Conservation (phyloP, 208 protist genomes). For the Wallacemonas collosoma region DNA sequence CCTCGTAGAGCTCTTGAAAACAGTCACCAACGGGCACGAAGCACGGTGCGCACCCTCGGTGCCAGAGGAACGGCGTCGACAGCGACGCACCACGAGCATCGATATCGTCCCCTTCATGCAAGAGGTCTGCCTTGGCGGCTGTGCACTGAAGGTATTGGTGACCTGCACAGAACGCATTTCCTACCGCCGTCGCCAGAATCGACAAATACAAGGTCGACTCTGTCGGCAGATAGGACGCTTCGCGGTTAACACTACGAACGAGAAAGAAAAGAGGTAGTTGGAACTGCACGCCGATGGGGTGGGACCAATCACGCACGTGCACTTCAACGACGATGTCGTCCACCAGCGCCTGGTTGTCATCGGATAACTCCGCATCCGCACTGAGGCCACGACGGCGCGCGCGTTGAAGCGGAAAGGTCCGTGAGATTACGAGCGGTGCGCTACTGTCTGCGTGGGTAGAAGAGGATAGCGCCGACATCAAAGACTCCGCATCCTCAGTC, state of each 20-base stretch:
- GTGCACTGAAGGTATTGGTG: conserved; percentile 22
- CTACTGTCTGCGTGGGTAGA: not conserved
- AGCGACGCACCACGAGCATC: not conserved
- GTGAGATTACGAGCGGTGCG: conserved; percentile 4
- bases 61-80: conserved; percentile 54
- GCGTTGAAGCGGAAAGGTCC: not conserved
- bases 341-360: not conserved
- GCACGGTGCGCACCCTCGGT: conserved; percentile 59
- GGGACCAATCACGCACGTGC: conserved; percentile 51
- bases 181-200: conserved; percentile 70
- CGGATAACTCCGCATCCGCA: not conserved
- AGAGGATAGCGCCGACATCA: conserved; percentile 8
- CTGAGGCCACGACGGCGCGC: conserved; percentile 7
- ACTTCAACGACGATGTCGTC: conserved; percentile 55
- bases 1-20: conserved; percentile 60
- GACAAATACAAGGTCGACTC: conserved; percentile 76
- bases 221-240: conserved; percentile 35
- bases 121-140: not conserved
- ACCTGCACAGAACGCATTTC: conserved; percentile 43
- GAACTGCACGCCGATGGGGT: conserved; percentile 63
- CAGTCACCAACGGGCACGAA: conserved; percentile 68
- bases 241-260: conserved; percentile 28
- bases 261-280: conserved; percentile 77
- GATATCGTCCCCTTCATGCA: too few relatives aligned
- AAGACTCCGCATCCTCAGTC: not conserved